These are phyloP conservation scores for Barnettozyma sp. DNA, from an alignment of 805 yeast genomes.

Conservation along the genomic window DNA sequence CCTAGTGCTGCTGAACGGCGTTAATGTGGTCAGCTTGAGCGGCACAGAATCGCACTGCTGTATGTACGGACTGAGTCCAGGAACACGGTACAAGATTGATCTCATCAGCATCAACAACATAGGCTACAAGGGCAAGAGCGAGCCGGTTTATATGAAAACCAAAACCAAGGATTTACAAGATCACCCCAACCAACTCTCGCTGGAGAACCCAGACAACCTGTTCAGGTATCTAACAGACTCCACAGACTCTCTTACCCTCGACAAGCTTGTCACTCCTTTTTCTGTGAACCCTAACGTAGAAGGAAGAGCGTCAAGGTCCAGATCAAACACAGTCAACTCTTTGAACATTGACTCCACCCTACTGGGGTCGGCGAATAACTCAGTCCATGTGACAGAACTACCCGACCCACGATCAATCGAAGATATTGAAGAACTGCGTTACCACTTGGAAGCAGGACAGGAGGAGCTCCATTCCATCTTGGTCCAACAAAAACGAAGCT, in stretches of 20 bases:
- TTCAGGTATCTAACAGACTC: slow-evolving; percentile 30
- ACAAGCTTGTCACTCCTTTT: slow-evolving; percentile 25
- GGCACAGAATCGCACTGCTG: slow-evolving; percentile 33
- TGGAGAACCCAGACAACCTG: slow-evolving; percentile 34
- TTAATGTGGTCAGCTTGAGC: slow-evolving; percentile 28
- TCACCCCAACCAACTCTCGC: slow-evolving; percentile 18
- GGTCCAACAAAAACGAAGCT: slow-evolving; percentile 28
- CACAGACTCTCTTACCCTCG: slow-evolving; percentile 13
- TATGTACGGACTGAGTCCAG: slow-evolving; percentile 28
- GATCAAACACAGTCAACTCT: slow-evolving; percentile 30
- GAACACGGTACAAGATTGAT: slow-evolving; percentile 35
- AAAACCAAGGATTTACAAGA: slow-evolving; percentile 22
- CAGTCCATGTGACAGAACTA: slow-evolving; percentile 11
- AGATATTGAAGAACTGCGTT: slow-evolving; percentile 38
- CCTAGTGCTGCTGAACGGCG: slow-evolving; percentile 34
- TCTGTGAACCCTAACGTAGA: slow-evolving; percentile 10
- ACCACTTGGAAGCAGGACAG: slow-evolving; percentile 34
- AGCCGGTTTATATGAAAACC: slow-evolving; percentile 36
- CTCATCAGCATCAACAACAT: slow-evolving; percentile 35
- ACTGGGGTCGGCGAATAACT: slow-evolving; percentile 10
- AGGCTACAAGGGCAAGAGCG: slow-evolving; percentile 35
- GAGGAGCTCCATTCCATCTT: slow-evolving; percentile 33
- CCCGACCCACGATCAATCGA: slow-evolving; percentile 24
- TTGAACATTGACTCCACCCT: slow-evolving; percentile 9
- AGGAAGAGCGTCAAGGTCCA: slow-evolving; percentile 22